Percentiles rank a stretch among this genome's conserved stretches.
Conservation (phyloP, 345 rosid genomes). For the Hevea brasiliensis region DNA sequence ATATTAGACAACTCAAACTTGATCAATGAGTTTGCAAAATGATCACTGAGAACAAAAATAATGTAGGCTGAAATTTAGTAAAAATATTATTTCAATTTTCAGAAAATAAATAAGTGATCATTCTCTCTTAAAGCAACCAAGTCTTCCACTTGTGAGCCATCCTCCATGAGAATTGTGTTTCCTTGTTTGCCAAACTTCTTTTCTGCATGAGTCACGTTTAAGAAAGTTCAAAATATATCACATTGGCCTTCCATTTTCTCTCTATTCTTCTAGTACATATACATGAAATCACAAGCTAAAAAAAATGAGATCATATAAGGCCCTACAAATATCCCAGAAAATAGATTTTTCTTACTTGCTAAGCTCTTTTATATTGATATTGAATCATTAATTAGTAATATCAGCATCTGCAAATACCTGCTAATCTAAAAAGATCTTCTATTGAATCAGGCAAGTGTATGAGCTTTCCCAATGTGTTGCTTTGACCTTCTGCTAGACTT, state of each 20-base stretch:
- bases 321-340: too few relatives aligned
- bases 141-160: constrained; percentile 81
- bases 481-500: constrained; percentile 34
- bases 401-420: constrained; percentile 49
- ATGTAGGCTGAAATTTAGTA: background rate
- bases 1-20: background rate
- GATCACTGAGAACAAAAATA: background rate
- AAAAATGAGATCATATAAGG: background rate
- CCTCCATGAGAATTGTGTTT: constrained; percentile 64
- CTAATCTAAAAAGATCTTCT: constrained; percentile 62
- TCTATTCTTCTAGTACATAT: background rate
- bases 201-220: constrained; percentile 48
- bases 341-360: too few relatives aligned
- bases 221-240: background rate
- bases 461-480: constrained; percentile 59
- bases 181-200: constrained; percentile 71
- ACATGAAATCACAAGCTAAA: background rate
- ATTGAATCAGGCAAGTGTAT: constrained; percentile 67
- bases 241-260: background rate
- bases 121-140: constrained; percentile 69
- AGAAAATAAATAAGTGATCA: constrained; percentile 71
- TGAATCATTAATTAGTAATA: too few relatives aligned
- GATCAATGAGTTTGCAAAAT: background rate
- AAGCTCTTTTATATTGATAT: too few relatives aligned
- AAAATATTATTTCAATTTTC: constrained; percentile 13